Conservation (phyloP, 768 basidiomycete genomes). For the Neoboletus subvelutipes region DNA sequence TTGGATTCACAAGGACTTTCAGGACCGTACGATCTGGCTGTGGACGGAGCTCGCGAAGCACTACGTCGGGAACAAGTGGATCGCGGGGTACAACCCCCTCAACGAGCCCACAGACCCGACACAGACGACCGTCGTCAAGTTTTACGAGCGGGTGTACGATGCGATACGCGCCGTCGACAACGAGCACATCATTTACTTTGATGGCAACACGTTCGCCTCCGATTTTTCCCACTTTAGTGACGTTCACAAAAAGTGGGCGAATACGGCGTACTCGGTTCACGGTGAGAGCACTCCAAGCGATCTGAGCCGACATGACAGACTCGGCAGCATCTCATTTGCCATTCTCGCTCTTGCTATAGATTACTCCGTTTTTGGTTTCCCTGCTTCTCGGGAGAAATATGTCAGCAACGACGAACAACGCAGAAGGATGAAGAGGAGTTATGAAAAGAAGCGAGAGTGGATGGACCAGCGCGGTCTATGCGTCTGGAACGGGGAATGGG, state of each 20-base stretch:
- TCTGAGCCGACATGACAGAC: background rate
- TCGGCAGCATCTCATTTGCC: background rate
- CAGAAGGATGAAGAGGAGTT: constrained; percentile 51
- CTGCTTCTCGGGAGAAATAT: constrained; percentile 54
- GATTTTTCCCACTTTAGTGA: constrained; percentile 76
- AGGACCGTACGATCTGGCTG: constrained; percentile 73
- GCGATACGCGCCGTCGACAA: constrained; percentile 72
- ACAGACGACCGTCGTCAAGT: constrained; percentile 60
- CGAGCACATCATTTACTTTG: constrained; percentile 74
- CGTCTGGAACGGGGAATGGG: constrained; percentile 84
- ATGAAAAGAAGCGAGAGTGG: constrained; percentile 75
- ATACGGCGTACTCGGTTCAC: constrained; percentile 76
- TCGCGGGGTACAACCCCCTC: constrained; percentile 83
- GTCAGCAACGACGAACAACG: constrained; percentile 52
- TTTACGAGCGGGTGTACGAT: constrained; percentile 66
- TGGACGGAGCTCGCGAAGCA: constrained; percentile 76
- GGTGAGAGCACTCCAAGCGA: constrained; percentile 36
- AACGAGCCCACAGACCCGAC: constrained; percentile 78
- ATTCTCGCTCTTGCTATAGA: constrained; percentile 12
- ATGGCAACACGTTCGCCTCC: constrained; percentile 81
- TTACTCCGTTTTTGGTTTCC: constrained; percentile 62
- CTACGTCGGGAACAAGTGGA: constrained; percentile 77
- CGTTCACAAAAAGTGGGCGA: constrained; percentile 59
- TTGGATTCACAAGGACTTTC: constrained; percentile 85
- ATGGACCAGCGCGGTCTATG: constrained; percentile 66